Evolutionary conservation across 257 asterid species (phyloP), one percentile per base, ranked within the genome.

Genomic region (Prunella vulgaris): DNA sequence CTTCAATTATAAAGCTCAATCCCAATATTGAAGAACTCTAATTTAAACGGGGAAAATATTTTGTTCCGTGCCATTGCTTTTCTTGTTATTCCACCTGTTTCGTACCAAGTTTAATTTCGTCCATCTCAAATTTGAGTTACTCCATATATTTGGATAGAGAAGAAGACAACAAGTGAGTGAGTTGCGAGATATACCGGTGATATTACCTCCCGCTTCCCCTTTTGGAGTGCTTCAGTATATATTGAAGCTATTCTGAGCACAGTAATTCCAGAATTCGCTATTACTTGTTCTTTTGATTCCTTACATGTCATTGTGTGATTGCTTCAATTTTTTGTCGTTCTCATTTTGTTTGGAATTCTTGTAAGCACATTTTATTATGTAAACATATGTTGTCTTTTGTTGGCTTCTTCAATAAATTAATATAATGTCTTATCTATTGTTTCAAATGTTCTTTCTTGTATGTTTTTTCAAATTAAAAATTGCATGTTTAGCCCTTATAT

Each of bases 241-340:
- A 70, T 76, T 9, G 66, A 62, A 67, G 77, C 71, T 83, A 63
- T 73, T 78, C 64, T 64, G 51, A 53, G 66, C 66, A 32, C 46
- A 53, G 37, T 64, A 56, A 72, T 57, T 69, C 52, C 54, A 71
- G 80, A 74, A 60, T 66, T 70, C 22, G n/a, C 79, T 18, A 22
- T 60, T 57, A 75, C 74, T 65, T 25, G 66, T 63, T 64, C 72
- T 63, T 65, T 75, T 70, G 25, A 66, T 76, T 54, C 78, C 79
- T 81, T 54, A 37, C 71, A 57, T 32, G 78, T 75, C 75, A 65
- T 70, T 25, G 76, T 62, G 82, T 84, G 85, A 74, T 73, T 77
- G 76, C 74, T 70, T 80, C 74, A 10, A 62, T 54, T 72, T 59
- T 60, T 38, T 75, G 52, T 58, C 51, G 32, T 32, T 64, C 65